Percentiles rank a stretch among this genome's conserved stretches.
These are phyloP conservation scores for Magnaporthiopsis rhizophila DNA, from an alignment of 2,329 filamentous ascomycete genomes.

Conservation along the genomic window DNA sequence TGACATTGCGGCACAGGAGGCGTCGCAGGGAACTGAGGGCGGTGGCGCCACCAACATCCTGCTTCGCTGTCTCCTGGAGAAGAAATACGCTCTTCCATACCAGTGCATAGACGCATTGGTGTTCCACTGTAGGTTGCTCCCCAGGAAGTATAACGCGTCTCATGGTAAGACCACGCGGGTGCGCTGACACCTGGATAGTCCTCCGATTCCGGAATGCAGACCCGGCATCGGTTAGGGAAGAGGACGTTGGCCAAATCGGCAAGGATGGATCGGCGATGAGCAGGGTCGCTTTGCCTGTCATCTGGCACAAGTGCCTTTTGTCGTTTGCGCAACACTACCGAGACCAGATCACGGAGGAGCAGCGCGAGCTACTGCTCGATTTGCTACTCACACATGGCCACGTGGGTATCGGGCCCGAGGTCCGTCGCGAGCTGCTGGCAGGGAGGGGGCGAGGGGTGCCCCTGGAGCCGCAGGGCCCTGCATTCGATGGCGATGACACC, in stretches of 20 bases:
- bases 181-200: neutral
- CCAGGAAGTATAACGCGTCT: neutral
- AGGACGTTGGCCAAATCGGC: conserved; percentile 31
- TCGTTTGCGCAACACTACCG: conserved; percentile 91
- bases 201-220: conserved; percentile 67
- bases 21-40: conserved; percentile 71
- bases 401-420: conserved; percentile 81
- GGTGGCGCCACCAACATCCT: conserved; percentile 93
- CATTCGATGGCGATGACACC: conserved; percentile 75
- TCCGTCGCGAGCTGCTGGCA: conserved; percentile 78
- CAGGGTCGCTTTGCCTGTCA: conserved; percentile 58
- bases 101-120: conserved; percentile 92
- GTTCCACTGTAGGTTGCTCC: conserved; percentile 58
- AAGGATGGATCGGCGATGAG: conserved; percentile 28
- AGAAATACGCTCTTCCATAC: conserved; percentile 93
- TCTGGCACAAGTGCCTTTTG: conserved; percentile 92
- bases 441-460: conserved; percentile 77
- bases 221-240: conserved; percentile 43
- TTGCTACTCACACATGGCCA: conserved; percentile 79
- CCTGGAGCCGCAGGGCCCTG: conserved; percentile 47
- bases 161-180: neutral
- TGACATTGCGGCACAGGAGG: conserved; percentile 89
- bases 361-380: conserved; percentile 82
- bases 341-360: conserved; percentile 88
- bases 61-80: conserved; percentile 86